These are phyloP conservation scores for Lentinula lateritia DNA, from an alignment of 768 basidiomycete genomes.

Conservation along the genomic window DNA sequence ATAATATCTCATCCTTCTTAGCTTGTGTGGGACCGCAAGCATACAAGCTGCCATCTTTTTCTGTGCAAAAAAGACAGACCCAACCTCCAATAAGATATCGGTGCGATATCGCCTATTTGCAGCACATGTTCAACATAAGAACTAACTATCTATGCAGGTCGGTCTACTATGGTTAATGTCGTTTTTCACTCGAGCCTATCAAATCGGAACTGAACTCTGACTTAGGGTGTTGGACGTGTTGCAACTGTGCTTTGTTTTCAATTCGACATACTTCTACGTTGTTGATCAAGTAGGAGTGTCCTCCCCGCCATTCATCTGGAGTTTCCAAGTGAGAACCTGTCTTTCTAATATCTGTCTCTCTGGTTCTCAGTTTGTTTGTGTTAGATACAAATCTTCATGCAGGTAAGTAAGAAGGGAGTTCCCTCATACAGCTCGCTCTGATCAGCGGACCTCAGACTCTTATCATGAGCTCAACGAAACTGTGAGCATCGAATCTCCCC, in stretches of 20 bases:
- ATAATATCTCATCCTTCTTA: neutral
- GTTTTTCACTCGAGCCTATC: neutral
- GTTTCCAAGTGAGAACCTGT: neutral
- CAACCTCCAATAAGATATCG: neutral
- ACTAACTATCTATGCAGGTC: neutral
- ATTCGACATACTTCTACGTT: slow-evolving; percentile 2
- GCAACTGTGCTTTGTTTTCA: slow-evolving; percentile 3
- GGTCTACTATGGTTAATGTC: neutral
- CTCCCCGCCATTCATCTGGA: slow-evolving; percentile 5
- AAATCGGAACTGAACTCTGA: neutral
- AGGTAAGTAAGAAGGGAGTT: neutral
- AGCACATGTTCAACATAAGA: neutral
- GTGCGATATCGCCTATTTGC: neutral
- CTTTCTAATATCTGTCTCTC: neutral
- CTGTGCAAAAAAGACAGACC: neutral
- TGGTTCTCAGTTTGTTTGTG: neutral
- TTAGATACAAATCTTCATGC: slow-evolving; percentile 4
- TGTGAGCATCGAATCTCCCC: neutral
- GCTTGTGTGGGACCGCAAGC: neutral
- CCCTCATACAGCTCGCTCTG: neutral
- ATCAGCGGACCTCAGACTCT: neutral
- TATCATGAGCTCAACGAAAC: neutral
- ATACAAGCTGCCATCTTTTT: slow-evolving; percentile 1
- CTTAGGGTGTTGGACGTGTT: neutral
- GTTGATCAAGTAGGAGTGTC: neutral